Conservation (phyloP, 257 asterid species). For the Solanum chmielewskii region DNA sequence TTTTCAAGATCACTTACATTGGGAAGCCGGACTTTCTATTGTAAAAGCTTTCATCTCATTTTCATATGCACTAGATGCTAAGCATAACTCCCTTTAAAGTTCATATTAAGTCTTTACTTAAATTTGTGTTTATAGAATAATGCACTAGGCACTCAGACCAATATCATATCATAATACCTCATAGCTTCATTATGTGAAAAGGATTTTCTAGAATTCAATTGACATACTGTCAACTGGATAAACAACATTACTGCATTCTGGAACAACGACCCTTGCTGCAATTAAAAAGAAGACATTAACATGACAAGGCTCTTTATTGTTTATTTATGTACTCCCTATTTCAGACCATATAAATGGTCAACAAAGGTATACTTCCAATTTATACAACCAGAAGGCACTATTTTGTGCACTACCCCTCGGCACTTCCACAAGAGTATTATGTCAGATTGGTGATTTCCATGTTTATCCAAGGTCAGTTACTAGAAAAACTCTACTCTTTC, state of each 20-base stretch:
- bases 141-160: no score
- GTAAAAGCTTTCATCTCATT: no score
- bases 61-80: no score
- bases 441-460: neutral
- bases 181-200: no score
- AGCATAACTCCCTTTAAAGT: no score
- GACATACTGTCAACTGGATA: slow-evolving; percentile 35
- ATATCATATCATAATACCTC: no score
- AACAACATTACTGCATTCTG: slow-evolving; percentile 33
- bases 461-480: neutral
- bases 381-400: neutral
- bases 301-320: neutral
- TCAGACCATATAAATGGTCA: neutral
- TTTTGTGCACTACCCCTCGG: neutral
- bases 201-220: neutral
- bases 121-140: no score
- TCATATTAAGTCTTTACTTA: no score
- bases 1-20: no score
- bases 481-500: neutral
- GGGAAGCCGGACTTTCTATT: no score
- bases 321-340: neutral
- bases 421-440: neutral
- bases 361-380: neutral
- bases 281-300: neutral
- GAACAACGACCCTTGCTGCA: slow-evolving; percentile 22